phyloP scores from a whole-genome alignment of 2,329 filamentous ascomycete genomes.

The Curvularia eragrostidis region DNA sequence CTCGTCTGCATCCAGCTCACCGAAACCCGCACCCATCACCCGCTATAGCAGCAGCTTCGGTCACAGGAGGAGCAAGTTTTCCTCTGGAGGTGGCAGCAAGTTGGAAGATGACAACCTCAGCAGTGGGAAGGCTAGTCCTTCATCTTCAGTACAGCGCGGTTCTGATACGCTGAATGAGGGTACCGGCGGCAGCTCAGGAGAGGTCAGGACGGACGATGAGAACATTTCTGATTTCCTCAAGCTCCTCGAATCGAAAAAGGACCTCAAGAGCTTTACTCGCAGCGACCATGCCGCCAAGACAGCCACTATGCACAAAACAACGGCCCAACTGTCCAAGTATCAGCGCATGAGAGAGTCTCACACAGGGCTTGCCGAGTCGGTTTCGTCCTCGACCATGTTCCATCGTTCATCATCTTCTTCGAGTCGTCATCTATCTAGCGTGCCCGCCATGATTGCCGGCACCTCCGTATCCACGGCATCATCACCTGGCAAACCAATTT shows the following conservation, averaged over 20 bases:
- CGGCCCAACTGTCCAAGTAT: slow-evolving; percentile 82
- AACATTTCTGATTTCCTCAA: slow-evolving; percentile 95
- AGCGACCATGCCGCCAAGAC: slow-evolving; percentile 66
- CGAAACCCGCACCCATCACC: slow-evolving; percentile 77
- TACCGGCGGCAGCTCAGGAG: slow-evolving; percentile 68
- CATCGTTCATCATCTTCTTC: slow-evolving; percentile 82
- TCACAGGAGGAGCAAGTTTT: slow-evolving; percentile 79
- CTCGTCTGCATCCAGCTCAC: slow-evolving; percentile 75
- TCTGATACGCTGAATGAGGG: slow-evolving; percentile 79
- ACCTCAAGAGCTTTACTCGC: slow-evolving; percentile 78
- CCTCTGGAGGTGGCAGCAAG: slow-evolving; percentile 74
- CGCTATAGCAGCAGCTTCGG: slow-evolving; percentile 95
- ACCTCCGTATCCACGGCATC: slow-evolving; percentile 84
- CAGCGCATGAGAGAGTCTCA: slow-evolving; percentile 90
- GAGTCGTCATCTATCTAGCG: slow-evolving; percentile 73
- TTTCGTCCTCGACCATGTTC: slow-evolving; percentile 86
- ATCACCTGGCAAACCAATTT: slow-evolving; percentile 86
- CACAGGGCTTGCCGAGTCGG: slow-evolving; percentile 86
- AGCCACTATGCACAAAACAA: slow-evolving; percentile 74
- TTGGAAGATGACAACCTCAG: slow-evolving; percentile 76
- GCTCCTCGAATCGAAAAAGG: slow-evolving; percentile 84
- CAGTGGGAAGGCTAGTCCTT: slow-evolving; percentile 79
- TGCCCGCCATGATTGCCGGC: slow-evolving; percentile 65
- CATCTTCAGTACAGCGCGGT: slow-evolving; percentile 74
- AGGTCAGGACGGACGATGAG: slow-evolving; percentile 81